Conservation (phyloP, 192 early-diverging fungal genomes). For the Neocallimastix lanati region DNA sequence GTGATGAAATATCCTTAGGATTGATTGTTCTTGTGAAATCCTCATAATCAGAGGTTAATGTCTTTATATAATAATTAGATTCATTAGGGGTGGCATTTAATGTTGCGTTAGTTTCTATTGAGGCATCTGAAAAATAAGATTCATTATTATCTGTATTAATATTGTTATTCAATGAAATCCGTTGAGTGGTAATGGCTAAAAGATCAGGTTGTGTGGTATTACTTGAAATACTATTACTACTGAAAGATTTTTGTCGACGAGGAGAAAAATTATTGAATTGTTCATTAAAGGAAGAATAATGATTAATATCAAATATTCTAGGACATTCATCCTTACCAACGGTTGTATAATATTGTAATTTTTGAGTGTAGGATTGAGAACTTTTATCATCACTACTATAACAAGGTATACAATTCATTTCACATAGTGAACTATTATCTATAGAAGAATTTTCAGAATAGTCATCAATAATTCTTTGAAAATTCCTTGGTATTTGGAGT, state of each 20-base stretch:
- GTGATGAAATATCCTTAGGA: too few relatives aligned
- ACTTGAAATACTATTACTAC: background rate
- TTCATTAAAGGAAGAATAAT: background rate
- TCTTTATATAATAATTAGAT: background rate
- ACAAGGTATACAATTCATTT: background rate
- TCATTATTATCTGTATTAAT: background rate
- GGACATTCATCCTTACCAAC: background rate
- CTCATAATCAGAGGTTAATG: too few relatives aligned
- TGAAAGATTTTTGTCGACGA: background rate
- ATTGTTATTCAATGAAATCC: background rate
- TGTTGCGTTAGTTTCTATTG: background rate
- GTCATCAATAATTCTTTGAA: background rate
- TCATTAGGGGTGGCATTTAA: background rate
- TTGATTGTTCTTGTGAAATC: too few relatives aligned
- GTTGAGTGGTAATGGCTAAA: too few relatives aligned
- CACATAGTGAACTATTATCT: background rate
- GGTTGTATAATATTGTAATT: background rate
- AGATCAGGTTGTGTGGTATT: too few relatives aligned
- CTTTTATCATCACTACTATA: background rate
- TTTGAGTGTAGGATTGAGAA: background rate
- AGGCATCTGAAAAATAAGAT: background rate
- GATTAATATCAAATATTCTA: background rate
- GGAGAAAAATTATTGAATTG: background rate
- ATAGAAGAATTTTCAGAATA: background rate
- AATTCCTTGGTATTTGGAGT: background rate